Evolutionary conservation across 2,329 filamentous ascomycete genomes (phyloP), one percentile per base, ranked within the genome.

Genomic region (Acrocalymma vagum): DNA sequence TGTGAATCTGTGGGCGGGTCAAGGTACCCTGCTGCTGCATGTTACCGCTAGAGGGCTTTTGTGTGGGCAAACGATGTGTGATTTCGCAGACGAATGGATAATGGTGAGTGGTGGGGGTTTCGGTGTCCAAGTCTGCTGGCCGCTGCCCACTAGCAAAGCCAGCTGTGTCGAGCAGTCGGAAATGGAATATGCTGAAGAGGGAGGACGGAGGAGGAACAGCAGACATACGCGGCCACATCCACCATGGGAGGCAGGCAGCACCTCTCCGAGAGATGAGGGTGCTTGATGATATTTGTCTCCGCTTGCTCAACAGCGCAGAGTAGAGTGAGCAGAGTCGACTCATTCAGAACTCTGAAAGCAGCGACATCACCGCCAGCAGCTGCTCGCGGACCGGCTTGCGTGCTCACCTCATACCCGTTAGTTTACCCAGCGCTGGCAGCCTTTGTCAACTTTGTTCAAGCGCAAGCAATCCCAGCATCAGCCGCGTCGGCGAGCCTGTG

Each of bases 321-420:
- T 22, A 22, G 32, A 22, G 21, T 29, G n/a, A 20, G 10, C n/a
- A 29, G 26, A n/a, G n/a, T n/a, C n/a, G n/a, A n/a, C n/a, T n/a
- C n/a, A n/a, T n/a, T n/a, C n/a, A n/a, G n/a, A n/a, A n/a, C n/a
- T n/a, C n/a, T n/a, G n/a, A n/a, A n/a, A n/a, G n/a, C n/a, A n/a
- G n/a, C n/a, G n/a, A n/a, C n/a, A n/a, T n/a, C n/a, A n/a, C n/a
- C n/a, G n/a, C n/a, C n/a, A n/a, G n/a, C n/a, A n/a, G n/a, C n/a
- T n/a, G n/a, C n/a, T n/a, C n/a, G n/a, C n/a, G n/a, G 20, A 23
- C 13, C 18, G 16, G 14, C 11, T 8, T n/a, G 16, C 22, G 27
- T 35, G 48, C 45, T 44, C 48, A 45, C 48, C 45, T 40, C 41
- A 31, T 35, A 42, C 37, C 25, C 15, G 11, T 17, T 14, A 22